Base-by-base conservation (phyloP, 805 yeast species). In the Lipomyces kockii region DNA sequence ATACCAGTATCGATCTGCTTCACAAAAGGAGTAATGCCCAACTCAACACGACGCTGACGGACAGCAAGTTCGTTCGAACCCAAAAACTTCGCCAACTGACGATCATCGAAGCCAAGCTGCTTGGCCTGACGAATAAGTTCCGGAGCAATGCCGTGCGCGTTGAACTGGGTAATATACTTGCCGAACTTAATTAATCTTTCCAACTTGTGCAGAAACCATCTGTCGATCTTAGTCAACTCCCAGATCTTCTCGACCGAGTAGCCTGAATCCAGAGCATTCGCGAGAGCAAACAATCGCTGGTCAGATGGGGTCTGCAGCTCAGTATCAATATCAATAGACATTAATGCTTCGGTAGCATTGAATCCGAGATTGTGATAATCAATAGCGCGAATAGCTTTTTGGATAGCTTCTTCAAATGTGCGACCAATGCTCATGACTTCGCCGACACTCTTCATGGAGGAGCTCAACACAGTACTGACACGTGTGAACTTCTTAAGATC, bases 391-490 rank as follows among this genome's bases (percentile, higher is more conserved):
- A 95, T 92, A 66, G 98, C 99, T 82, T 94, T 94, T 80, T 95
- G 99, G 72, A 94, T 91, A 9, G 98, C 97, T 79, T 94, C 99
- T 81, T 94, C 99, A 74, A 94, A 94, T 34, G 97, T 94, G 80
- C 99, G 86, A 76, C 99, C 99, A 76, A 94, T 91, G 73, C 94
- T 86, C 99, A 94, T 94, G 62, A 95, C 98, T 80, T 94, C 99
- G 83, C 99, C 99, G 72, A 94, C 98, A 70, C 98, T 92, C 82
- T 94, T 94, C 99, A 94, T 94, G 37, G 97, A 87, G 1, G 98
- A 92, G 9, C 95, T 89, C 74, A 94, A 86, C 78, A 88, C 84
- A 62, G 91, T 88, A 25, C 97, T 90, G 51, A 94, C 98, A 78
- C 97, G 86, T 69, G 94, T 91, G 82, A 94, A 94, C 82, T 94